Evolutionary conservation across 2,329 filamentous ascomycete genomes (phyloP).

Genomic region (Thelonectria blattea): DNA sequence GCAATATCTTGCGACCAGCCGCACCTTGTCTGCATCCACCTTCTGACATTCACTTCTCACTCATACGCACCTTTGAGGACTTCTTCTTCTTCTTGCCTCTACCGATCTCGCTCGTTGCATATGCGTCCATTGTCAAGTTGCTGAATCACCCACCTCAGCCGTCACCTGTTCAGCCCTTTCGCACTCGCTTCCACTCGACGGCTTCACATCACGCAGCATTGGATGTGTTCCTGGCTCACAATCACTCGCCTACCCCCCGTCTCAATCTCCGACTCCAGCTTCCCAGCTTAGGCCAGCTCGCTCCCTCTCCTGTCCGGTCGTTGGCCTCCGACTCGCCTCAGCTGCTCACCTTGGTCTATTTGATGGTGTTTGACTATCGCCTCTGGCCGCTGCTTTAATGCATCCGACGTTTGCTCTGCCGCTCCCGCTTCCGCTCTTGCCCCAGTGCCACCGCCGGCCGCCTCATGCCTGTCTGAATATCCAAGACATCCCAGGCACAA

Average conservation of each 20-base stretch:
- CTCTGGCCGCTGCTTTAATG: conserved; percentile 32
- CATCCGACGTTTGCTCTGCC: conserved; percentile 29
- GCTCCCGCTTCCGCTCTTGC: conserved; percentile 21
- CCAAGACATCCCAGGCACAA: conserved; percentile 18
- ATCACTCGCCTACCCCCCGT: conserved; percentile 5
- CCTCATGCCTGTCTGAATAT: conserved; percentile 35
- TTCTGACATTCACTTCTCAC: conserved; percentile 24
- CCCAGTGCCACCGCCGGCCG: conserved; percentile 29
- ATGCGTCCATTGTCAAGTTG: neutral
- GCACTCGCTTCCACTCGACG: neutral
- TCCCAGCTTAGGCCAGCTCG: neutral
- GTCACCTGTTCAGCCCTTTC: neutral
- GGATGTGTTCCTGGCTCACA: neutral
- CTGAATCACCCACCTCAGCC: neutral
- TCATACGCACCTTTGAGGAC: neutral
- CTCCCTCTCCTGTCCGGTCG: conserved; percentile 1
- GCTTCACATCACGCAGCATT: conserved; percentile 3
- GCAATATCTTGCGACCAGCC: conserved; percentile 40
- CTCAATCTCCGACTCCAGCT: conserved; percentile 5
- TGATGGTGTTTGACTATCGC: conserved; percentile 15
- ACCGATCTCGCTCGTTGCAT: conserved; percentile 1
- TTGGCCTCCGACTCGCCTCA: conserved; percentile 6
- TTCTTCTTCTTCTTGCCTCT: neutral
- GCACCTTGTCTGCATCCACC: conserved; percentile 38
- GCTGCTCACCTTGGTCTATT: neutral